A percentile compares a stretch with the other conserved stretches of the same genome.
Evolutionary conservation across 345 rosid species (phyloP).

Genomic region (Camelina sativa): DNA sequence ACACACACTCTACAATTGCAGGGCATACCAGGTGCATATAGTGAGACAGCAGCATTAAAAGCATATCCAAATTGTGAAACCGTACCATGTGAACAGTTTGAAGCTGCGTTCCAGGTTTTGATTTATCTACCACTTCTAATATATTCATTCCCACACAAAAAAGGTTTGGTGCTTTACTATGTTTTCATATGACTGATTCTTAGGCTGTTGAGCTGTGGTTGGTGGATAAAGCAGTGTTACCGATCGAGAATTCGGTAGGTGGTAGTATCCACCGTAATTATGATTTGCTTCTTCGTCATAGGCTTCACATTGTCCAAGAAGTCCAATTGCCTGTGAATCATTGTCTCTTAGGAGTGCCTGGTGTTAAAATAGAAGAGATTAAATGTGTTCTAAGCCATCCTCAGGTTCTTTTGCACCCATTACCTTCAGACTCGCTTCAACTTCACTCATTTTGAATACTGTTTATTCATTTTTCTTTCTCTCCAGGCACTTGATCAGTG

Average conservation of each 20-base stretch:
- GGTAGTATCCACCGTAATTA: constrained; percentile 97
- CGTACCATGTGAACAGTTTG: constrained; percentile 87
- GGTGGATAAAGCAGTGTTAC: constrained; percentile 92
- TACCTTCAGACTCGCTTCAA: constrained; percentile 13
- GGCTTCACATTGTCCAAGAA: constrained; percentile 94
- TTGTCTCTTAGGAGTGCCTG: constrained; percentile 84
- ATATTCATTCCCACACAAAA: background rate
- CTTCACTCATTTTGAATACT: constrained; percentile 21
- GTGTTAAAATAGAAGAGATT: constrained; percentile 67
- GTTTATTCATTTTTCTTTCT: background rate
- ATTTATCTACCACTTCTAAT: constrained; percentile 18
- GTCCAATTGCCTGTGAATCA: constrained; percentile 79
- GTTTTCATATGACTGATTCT: constrained; percentile 27
- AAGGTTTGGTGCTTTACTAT: constrained; percentile 22
- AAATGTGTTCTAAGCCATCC: constrained; percentile 90
- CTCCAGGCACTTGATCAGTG: constrained; percentile 85
- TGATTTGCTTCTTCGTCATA: constrained; percentile 91
- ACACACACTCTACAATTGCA: constrained; percentile 43
- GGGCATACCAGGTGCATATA: constrained; percentile 92
- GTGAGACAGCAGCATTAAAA: constrained; percentile 90
- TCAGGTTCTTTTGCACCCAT: constrained; percentile 53
- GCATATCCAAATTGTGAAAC: constrained; percentile 90
- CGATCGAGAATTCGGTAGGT: constrained; percentile 88
- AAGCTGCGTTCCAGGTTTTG: constrained; percentile 80
- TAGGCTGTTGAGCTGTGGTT: constrained; percentile 97